Evolutionary conservation across 2,329 filamentous ascomycete genomes (phyloP), one percentile per base, ranked within the genome.

Genomic region (Stromatinia cepivora): DNA sequence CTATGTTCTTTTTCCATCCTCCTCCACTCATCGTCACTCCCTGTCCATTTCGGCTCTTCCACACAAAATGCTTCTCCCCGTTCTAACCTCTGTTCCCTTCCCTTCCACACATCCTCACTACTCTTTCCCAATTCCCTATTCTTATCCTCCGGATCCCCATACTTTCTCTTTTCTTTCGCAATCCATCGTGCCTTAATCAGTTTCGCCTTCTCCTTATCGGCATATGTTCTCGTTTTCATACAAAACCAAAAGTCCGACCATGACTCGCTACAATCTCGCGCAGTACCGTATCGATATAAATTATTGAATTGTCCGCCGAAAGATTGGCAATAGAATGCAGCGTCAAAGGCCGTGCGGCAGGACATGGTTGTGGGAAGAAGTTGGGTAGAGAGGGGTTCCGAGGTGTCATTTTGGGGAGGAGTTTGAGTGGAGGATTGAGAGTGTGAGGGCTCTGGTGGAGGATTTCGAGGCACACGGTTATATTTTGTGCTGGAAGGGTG

Each of bases 191-290:
- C 77, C 48, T 74, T 76, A 54, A 81, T 78, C 69, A 78, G 77
- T 45, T 74, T 85, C 70, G 86, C 88, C 75, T 88, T 87, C 73
- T 88, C 82, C 56, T 84, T 81, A 34, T 87, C 85, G 0, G 84
- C 80, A 76, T 88, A 88, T 2, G 85, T 85, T 76, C 90, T 89
- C 50, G 89, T 89, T 73, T 92, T 89, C 94, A 98, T 97, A 84
- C 95, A 99, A 82, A 97, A 94, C 92, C 94, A 97, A 81, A 97
- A 98, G 80, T 97, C 92, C 71, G 90, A 87, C 93, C 94, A 97
- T 72, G 93, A 89, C 74, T 96, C 91, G 71, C 84, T 87, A 84
- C 95, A 99, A 4, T 87, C 85, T 57, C 90, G 87, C 76, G 97
- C 82, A 54, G 84, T 82, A 71, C 95, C 95, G 78, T 93, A 90